Evolutionary conservation across 306 rosid species (phyloP).

Genomic region (Prunus armeniaca): DNA sequence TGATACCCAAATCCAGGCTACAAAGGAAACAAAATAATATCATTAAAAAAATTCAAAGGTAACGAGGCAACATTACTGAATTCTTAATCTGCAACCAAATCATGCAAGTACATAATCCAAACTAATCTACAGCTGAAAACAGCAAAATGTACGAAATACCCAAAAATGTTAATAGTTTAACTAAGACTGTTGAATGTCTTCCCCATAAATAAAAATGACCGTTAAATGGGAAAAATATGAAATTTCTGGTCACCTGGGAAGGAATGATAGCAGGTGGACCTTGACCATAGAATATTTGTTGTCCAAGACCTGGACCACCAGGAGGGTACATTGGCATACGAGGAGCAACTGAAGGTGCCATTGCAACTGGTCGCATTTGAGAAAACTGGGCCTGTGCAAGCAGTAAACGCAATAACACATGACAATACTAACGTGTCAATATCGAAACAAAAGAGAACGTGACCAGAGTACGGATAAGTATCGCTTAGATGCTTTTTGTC

Average conservation of each 20-base stretch:
- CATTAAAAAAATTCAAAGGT: background rate
- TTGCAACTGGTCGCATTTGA: conserved; percentile 87
- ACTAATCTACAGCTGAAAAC: background rate
- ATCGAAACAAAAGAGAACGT: background rate
- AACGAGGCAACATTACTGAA: conserved; percentile 2
- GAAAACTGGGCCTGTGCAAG: conserved; percentile 85
- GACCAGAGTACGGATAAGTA: background rate
- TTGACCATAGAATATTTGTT: conserved; percentile 93
- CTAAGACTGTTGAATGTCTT: background rate
- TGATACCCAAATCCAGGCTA: conserved; percentile 99
- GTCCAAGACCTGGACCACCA: conserved; percentile 96
- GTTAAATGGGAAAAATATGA: background rate
- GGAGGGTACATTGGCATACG: conserved; percentile 98
- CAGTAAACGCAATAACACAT: conserved; percentile 11
- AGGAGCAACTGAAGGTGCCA: conserved; percentile 85
- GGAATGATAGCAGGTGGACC: conserved; percentile 97
- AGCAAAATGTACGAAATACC: background rate
- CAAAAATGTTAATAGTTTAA: background rate
- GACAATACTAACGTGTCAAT: background rate
- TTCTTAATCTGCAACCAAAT: background rate
- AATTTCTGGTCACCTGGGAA: conserved; percentile 64
- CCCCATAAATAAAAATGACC: background rate
- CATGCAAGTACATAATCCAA: background rate
- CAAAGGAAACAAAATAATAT: conserved; percentile 1
- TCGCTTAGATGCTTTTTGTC: background rate